These are phyloP conservation scores for Herpetomonas tarakana DNA, from an alignment of 208 protist species.

Conservation along the genomic window DNA sequence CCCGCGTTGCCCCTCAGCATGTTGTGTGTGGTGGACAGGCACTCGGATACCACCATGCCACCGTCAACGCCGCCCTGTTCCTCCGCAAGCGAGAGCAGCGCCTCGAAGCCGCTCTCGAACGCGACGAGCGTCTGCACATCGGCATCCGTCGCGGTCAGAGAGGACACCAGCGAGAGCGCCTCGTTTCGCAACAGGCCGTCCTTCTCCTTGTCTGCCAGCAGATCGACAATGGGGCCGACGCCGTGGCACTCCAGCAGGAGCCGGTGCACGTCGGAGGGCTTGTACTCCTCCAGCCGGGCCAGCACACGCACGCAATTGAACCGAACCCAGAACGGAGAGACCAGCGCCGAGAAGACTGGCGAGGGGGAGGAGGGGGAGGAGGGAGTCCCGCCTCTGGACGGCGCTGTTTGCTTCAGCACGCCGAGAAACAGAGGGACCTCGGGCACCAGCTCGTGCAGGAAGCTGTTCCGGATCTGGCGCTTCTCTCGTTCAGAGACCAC, in stretches of 20 bases:
- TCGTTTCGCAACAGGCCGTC: constrained; percentile 47
- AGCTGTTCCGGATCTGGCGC: constrained; percentile 36
- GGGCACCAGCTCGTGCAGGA: constrained; percentile 41
- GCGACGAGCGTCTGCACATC: constrained; percentile 80
- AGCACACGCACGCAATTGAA: constrained; percentile 66
- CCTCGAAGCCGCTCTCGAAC: constrained; percentile 81
- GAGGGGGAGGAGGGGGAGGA: constrained; percentile 4
- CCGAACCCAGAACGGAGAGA: constrained; percentile 54
- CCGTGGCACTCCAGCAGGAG: constrained; percentile 58
- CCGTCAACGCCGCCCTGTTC: constrained; percentile 51
- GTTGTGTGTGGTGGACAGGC: constrained; percentile 79
- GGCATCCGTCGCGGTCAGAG: constrained; percentile 57
- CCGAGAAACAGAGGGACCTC: constrained; percentile 49
- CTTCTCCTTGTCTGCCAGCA: constrained; percentile 50
- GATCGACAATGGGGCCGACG: constrained; percentile 49
- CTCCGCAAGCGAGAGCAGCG: constrained; percentile 55
- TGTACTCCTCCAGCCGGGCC: constrained; percentile 57
- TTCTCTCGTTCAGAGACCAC: constrained; percentile 30
- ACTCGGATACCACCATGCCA: constrained; percentile 60
- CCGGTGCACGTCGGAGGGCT: constrained; percentile 46
- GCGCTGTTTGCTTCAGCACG: constrained; percentile 20
- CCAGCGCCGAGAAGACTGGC: constrained; percentile 5
- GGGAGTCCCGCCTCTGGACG: constrained; percentile 2
- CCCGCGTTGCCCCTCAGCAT: constrained; percentile 77
- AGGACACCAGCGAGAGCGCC: constrained; percentile 54